A percentile compares a stretch with the other conserved stretches of the same genome.
Conservation (phyloP, 768 basidiomycete species). For the Cyclocybe cylindracea region DNA sequence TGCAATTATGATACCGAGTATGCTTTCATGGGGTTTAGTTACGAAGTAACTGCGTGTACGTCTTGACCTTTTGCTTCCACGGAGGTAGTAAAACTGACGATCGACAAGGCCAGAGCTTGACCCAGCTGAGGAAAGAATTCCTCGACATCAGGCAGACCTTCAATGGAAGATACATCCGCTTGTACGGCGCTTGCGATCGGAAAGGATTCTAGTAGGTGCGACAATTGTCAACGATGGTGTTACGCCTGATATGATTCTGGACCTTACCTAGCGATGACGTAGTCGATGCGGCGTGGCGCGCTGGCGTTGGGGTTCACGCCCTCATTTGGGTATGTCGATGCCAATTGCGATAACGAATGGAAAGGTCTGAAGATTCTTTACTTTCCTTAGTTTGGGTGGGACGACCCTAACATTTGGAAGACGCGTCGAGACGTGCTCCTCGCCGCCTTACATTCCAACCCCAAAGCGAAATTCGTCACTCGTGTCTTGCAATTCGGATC, state of each 20-base stretch:
- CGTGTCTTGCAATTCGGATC: slow-evolving; percentile 71
- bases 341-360: not conserved
- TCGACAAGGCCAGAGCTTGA: slow-evolving; percentile 54
- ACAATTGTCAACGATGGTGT: not conserved
- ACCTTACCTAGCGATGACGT: slow-evolving; percentile 46
- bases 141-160: slow-evolving; percentile 58
- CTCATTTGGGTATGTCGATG: slow-evolving; percentile 61
- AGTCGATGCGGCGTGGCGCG: slow-evolving; percentile 68
- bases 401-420: slow-evolving; percentile 50
- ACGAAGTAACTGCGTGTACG: slow-evolving; percentile 68
- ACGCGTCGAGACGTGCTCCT: slow-evolving; percentile 55
- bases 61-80: not conserved
- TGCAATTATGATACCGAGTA: slow-evolving; percentile 65
- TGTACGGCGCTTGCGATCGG: slow-evolving; percentile 50
- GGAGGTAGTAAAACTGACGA: slow-evolving; percentile 1
- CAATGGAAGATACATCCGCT: slow-evolving; percentile 65
- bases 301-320: slow-evolving; percentile 71
- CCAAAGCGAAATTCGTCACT: slow-evolving; percentile 64
- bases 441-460: slow-evolving; percentile 53
- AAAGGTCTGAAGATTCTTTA: slow-evolving; percentile 3
- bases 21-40: slow-evolving; percentile 77
- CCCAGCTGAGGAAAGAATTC: slow-evolving; percentile 56
- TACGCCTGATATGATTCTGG: not conserved
- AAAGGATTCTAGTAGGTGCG: slow-evolving; percentile 45
- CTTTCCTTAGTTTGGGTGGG: slow-evolving; percentile 47